phyloP scores from a whole-genome alignment of 1,284 basidiomycete genomes.

The Puccinia horiana region DNA sequence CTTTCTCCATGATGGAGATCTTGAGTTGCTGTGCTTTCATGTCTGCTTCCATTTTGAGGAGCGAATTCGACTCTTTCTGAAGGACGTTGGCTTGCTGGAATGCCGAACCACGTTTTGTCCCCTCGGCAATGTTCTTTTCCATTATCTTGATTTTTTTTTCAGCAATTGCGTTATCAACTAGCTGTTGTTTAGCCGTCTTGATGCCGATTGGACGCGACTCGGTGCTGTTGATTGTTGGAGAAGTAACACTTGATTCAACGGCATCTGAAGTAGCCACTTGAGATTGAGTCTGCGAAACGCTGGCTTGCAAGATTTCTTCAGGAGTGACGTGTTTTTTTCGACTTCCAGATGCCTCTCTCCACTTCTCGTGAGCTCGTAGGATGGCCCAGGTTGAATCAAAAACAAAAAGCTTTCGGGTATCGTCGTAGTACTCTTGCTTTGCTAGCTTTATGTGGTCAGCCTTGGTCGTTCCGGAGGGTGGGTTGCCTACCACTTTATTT shows the following conservation, averaged over 20 bases:
- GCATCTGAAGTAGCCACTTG: neutral
- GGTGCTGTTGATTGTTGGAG: neutral
- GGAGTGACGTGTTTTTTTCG: neutral
- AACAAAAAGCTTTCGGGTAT: neutral
- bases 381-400: neutral
- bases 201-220: neutral
- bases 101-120: neutral
- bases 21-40: neutral
- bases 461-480: neutral
- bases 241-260: neutral
- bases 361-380: neutral
- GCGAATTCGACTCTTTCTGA: neutral
- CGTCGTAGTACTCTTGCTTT: neutral
- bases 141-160: constrained; percentile 17
- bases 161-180: neutral
- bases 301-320: neutral
- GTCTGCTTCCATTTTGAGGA: neutral
- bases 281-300: neutral
- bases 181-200: neutral
- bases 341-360: neutral
- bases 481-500: neutral
- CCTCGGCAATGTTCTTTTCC: neutral
- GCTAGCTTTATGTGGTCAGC: neutral
- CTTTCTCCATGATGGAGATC: constrained; percentile 1
- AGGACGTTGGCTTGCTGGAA: neutral